Evolutionary conservation across 441 rosid genomes (phyloP).

Genomic region (Jatropha multifida): DNA sequence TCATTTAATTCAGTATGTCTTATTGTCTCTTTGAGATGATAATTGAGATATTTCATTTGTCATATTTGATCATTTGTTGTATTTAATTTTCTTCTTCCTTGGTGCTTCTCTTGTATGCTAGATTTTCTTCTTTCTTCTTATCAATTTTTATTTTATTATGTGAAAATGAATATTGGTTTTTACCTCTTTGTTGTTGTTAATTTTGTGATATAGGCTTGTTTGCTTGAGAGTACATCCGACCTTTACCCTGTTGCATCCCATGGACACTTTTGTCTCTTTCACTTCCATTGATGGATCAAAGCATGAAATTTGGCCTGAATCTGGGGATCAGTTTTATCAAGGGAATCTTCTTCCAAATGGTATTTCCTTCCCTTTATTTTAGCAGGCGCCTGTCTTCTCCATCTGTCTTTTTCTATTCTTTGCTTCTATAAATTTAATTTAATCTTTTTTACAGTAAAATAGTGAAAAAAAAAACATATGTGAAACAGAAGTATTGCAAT

Average conservation of each 20-base stretch:
- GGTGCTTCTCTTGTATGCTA: background rate
- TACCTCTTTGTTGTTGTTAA: background rate
- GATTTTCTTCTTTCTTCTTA: background rate
- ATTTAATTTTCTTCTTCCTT: background rate
- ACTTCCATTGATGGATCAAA: conserved; percentile 70
- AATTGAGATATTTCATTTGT: background rate
- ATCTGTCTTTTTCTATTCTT: no score
- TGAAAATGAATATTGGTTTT: background rate
- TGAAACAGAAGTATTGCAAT: background rate
- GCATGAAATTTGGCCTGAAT: conserved; percentile 82
- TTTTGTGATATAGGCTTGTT: conserved; percentile 56
- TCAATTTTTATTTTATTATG: background rate
- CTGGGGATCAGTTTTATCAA: conserved; percentile 53
- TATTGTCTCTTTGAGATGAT: background rate
- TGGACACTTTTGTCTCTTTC: conserved; percentile 66
- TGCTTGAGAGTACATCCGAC: conserved; percentile 85
- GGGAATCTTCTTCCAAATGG: conserved; percentile 74
- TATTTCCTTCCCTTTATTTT: conserved; percentile 18
- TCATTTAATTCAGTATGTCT: background rate
- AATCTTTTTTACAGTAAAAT: background rate
- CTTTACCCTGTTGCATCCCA: conserved; percentile 67
- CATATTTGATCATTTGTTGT: background rate
- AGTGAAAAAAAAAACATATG: background rate
- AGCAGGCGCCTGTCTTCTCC: background rate
- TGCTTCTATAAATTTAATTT: background rate